phyloP scores from a whole-genome alignment of 805 yeast species.

The Debaryomyces tyrocola region DNA sequence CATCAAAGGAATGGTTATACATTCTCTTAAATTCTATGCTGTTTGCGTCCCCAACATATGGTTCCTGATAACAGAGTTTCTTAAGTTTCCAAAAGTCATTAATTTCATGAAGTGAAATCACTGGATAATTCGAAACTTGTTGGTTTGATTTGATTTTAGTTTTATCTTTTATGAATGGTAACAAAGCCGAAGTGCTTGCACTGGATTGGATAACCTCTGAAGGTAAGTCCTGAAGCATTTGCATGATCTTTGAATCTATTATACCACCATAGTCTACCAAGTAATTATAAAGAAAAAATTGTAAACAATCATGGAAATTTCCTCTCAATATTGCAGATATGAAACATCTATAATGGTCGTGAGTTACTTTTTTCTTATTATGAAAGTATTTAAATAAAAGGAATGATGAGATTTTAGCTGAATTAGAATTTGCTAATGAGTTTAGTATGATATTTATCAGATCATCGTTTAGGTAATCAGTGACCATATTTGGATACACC shows the following conservation, averaged over 20 bases:
- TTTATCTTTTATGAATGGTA: neutral
- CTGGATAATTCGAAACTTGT: neutral
- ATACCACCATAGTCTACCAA: conserved; percentile 12
- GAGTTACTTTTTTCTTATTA: conserved; percentile 7
- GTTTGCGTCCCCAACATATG: conserved; percentile 2
- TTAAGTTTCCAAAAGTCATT: conserved; percentile 14
- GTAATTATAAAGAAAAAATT: conserved; percentile 23
- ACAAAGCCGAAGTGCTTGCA: conserved; percentile 9
- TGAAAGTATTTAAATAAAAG: conserved; percentile 22
- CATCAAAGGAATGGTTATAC: conserved; percentile 19
- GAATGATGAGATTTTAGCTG: conserved; percentile 27
- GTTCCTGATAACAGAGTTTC: conserved; percentile 6
- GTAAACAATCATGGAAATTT: conserved; percentile 19
- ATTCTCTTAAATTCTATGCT: conserved; percentile 12
- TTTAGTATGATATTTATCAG: conserved; percentile 30
- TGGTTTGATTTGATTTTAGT: neutral
- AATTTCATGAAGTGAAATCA: conserved; percentile 2
- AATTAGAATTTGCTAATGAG: conserved; percentile 26
- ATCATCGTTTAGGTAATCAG: conserved; percentile 27
- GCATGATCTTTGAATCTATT: conserved; percentile 5
- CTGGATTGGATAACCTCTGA: conserved; percentile 7
- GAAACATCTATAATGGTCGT: conserved; percentile 19
- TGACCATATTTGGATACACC: conserved; percentile 12
- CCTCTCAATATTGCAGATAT: conserved; percentile 26
- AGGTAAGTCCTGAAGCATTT: conserved; percentile 16